phyloP scores from a whole-genome alignment of 331 rosid species.

The Telfairia occidentalis region DNA sequence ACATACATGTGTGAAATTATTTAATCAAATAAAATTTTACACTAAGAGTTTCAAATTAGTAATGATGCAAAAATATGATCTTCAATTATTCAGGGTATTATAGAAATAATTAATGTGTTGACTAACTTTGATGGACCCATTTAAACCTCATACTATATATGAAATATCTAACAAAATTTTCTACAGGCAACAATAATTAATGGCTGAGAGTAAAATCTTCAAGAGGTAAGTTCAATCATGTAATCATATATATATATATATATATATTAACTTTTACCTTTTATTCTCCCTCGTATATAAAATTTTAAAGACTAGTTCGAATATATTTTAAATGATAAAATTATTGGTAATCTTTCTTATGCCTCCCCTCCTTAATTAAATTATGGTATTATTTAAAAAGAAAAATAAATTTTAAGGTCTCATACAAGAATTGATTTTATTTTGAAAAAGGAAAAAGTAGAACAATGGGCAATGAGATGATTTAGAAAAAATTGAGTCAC shows the following conservation, averaged over 20 bases:
- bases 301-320: too few species aligned
- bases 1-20: neutral
- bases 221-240: neutral
- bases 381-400: too few species aligned
- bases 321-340: too few species aligned
- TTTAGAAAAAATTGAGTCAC: neutral
- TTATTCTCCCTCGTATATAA: neutral
- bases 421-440: too few species aligned
- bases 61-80: neutral
- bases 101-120: neutral
- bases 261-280: neutral
- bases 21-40: neutral
- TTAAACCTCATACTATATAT: neutral
- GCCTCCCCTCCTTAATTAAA: neutral
- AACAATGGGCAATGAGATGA: too few species aligned
- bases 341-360: neutral
- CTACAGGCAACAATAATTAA: neutral
- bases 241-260: too few species aligned
- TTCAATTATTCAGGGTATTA: slow-evolving; percentile 2
- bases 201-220: neutral
- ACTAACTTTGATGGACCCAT: neutral
- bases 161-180: neutral
- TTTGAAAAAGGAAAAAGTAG: too few species aligned
- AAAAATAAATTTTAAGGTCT: too few species aligned
- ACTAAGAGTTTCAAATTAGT: neutral